These are phyloP conservation scores for Chlorokybus atmophyticus DNA, from an alignment of 139 green algal genomes.

Conservation along the genomic window DNA sequence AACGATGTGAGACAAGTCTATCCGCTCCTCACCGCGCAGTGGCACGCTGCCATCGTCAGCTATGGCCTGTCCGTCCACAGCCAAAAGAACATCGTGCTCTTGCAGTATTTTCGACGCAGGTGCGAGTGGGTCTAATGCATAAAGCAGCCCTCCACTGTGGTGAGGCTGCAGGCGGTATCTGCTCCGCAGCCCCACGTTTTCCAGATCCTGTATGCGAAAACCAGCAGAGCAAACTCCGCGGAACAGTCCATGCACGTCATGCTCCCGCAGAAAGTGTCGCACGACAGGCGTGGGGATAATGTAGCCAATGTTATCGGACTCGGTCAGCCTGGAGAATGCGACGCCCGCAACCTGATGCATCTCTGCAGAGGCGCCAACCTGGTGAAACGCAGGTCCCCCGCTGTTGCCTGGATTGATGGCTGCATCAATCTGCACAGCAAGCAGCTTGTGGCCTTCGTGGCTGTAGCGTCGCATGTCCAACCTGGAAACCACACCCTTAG, in stretches of 20 bases:
- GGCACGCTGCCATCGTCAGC: conserved; percentile 30
- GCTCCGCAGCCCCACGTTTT: background rate
- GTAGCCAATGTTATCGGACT: background rate
- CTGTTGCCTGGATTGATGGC: conserved; percentile 56
- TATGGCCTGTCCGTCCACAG: conserved; percentile 40
- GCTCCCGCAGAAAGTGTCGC: background rate
- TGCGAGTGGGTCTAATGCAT: conserved; percentile 38
- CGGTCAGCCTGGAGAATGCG: background rate
- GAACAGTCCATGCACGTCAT: too few relatives aligned
- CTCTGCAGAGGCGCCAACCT: background rate
- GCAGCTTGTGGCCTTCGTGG: conserved; percentile 35
- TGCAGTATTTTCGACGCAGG: conserved; percentile 19
- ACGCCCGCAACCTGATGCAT: background rate
- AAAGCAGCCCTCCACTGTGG: conserved; percentile 43
- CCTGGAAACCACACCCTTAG: conserved; percentile 50
- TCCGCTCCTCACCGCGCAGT: conserved; percentile 42
- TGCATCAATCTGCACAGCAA: conserved; percentile 50
- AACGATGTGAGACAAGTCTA: conserved; percentile 50
- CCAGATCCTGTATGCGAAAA: background rate
- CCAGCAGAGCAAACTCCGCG: background rate
- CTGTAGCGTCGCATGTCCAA: conserved; percentile 64
- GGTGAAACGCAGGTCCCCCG: conserved; percentile 48
- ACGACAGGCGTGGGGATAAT: background rate
- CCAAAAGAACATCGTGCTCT: conserved; percentile 44
- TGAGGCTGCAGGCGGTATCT: background rate